Conservation (phyloP, 306 rosid species). For the Inga leiocalycina region DNA sequence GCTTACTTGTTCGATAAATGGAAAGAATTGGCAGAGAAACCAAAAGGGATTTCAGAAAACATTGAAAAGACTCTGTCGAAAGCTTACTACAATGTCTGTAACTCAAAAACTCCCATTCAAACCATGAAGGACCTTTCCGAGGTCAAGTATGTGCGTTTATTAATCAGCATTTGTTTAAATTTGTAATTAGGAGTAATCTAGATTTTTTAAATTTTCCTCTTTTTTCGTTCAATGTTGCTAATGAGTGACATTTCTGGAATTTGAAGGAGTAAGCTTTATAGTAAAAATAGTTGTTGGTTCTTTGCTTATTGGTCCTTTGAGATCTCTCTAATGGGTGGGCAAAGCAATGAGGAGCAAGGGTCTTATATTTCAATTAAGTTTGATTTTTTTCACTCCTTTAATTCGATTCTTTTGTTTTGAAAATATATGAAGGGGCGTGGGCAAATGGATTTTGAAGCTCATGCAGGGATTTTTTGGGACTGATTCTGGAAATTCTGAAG, state of each 20-base stretch:
- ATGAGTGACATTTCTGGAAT: background rate
- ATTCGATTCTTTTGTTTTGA: slow-evolving; percentile 29
- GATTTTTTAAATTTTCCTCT: background rate
- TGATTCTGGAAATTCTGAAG: slow-evolving; percentile 54
- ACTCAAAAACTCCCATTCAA: slow-evolving; percentile 61
- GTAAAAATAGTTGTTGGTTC: slow-evolving; percentile 16
- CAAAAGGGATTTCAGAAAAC: slow-evolving; percentile 75
- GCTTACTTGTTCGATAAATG: slow-evolving; percentile 64
- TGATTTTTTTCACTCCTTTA: background rate
- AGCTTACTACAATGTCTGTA: slow-evolving; percentile 73
- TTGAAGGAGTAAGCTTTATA: background rate
- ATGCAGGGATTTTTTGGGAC: slow-evolving; percentile 79
- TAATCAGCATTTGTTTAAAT: background rate
- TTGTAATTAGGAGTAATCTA: background rate
- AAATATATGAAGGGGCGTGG: slow-evolving; percentile 76
- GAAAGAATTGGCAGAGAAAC: slow-evolving; percentile 68
- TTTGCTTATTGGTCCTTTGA: background rate
- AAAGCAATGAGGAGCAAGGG: slow-evolving; percentile 7
- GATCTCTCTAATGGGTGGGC: slow-evolving; percentile 14
- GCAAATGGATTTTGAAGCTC: slow-evolving; percentile 88
- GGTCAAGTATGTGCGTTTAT: slow-evolving; percentile 59
- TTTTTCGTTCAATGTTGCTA: background rate
- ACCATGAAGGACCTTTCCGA: slow-evolving; percentile 76
- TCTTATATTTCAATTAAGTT: slow-evolving; percentile 10
- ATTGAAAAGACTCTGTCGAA: slow-evolving; percentile 71